phyloP scores from a whole-genome alignment of 1,284 basidiomycete genomes.

The Ceratobasidium sp. region DNA sequence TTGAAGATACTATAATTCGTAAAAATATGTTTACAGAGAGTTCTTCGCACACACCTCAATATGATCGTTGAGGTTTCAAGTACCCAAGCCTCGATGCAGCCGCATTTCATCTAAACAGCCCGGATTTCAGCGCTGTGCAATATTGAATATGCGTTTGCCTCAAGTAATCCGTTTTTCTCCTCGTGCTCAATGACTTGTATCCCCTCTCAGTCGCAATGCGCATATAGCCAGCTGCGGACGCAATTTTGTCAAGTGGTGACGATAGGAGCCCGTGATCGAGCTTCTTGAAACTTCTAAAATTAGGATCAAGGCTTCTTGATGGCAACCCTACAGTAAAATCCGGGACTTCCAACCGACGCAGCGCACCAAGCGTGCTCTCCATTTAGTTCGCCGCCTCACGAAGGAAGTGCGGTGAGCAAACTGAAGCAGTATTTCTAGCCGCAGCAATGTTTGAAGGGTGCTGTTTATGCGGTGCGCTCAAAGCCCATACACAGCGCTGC shows the following conservation, averaged over 20 bases:
- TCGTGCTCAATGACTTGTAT: background rate
- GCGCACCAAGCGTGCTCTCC: background rate
- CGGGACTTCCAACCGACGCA: background rate
- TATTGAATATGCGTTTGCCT: background rate
- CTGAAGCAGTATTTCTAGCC: background rate
- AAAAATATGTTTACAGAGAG: too few species aligned
- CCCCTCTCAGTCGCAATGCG: background rate
- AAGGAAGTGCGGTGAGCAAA: background rate
- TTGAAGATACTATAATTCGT: too few species aligned
- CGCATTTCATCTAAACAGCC: too few species aligned
- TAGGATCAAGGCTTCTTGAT: background rate
- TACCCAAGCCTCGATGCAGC: too few species aligned
- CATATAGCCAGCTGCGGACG: background rate
- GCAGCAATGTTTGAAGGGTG: conserved; percentile 1
- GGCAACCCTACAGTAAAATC: background rate
- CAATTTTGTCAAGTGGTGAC: background rate
- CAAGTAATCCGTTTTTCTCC: background rate
- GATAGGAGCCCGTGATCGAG: background rate
- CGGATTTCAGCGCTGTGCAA: background rate
- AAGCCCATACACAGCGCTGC: too few species aligned
- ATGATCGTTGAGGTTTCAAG: too few species aligned
- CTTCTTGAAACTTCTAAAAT: background rate
- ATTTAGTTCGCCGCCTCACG: background rate
- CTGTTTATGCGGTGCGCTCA: background rate
- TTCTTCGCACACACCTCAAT: too few species aligned